These are phyloP conservation scores for Cavenderia fasciculata DNA, from an alignment of 78 protist species.

Conservation along the genomic window DNA sequence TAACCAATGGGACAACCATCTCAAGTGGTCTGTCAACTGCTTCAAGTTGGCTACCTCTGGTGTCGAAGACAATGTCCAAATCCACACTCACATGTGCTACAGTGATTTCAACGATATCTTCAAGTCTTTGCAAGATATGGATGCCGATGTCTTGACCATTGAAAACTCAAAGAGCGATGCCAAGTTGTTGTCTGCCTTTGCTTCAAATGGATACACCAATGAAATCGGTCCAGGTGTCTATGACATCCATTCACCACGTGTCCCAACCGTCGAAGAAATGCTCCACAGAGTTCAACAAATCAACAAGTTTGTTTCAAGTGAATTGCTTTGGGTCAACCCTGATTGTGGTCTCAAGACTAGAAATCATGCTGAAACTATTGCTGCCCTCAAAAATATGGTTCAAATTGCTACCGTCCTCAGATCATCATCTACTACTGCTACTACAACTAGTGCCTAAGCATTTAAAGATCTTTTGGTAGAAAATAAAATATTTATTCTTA, in stretches of 20 bases:
- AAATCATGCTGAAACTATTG: conserved; percentile 8
- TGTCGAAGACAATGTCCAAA: conserved; percentile 78
- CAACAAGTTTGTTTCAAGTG: conserved; percentile 20
- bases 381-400: conserved; percentile 77
- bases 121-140: conserved; percentile 75
- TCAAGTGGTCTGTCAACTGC: conserved; percentile 78
- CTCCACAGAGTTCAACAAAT: conserved; percentile 54
- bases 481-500: no score
- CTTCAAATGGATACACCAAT: conserved; percentile 65
- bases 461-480: no score
- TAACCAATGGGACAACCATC: conserved; percentile 69
- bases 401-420: conserved; percentile 35
- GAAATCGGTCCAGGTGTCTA: conserved; percentile 92
- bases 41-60: conserved; percentile 75
- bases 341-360: conserved; percentile 91
- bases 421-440: no score
- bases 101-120: conserved; percentile 87
- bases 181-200: conserved; percentile 80
- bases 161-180: conserved; percentile 76
- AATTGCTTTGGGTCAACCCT: conserved; percentile 84
- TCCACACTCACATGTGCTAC: conserved; percentile 92
- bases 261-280: conserved; percentile 83
- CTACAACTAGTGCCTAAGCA: no score
- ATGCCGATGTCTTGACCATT: conserved; percentile 87
- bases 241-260: conserved; percentile 89